Conservation (phyloP, 768 basidiomycete genomes). For the Kockovaella imperatae region DNA sequence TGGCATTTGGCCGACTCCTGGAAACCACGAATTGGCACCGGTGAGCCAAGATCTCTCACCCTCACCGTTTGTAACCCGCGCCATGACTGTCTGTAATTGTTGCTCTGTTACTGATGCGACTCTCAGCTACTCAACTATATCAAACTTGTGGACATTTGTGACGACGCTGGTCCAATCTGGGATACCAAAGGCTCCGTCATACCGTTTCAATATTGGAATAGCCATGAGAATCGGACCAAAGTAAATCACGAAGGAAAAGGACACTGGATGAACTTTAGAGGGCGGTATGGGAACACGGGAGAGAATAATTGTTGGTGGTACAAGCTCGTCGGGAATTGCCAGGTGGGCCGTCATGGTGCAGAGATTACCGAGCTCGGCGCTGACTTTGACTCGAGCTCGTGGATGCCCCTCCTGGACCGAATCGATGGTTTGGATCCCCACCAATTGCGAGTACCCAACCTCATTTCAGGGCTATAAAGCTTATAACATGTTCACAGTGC, state of each 20-base stretch:
- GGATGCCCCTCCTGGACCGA: slow-evolving; percentile 31
- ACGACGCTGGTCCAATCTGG: slow-evolving; percentile 34
- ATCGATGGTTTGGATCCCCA: slow-evolving; percentile 22
- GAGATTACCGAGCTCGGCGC: too few species aligned
- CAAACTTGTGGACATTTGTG: slow-evolving; percentile 31
- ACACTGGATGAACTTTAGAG: slow-evolving; percentile 34
- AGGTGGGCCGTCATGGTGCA: slow-evolving; percentile 14
- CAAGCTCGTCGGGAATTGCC: slow-evolving; percentile 20
- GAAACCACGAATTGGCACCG: slow-evolving; percentile 30
- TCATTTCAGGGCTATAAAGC: too few species aligned
- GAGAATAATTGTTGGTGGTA: slow-evolving; percentile 38
- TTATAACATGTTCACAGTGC: slow-evolving; percentile 14
- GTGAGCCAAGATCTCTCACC: slow-evolving; percentile 9
- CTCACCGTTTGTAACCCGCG: too few species aligned
- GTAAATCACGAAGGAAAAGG: slow-evolving; percentile 9
- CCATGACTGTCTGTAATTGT: too few species aligned
- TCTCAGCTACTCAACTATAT: slow-evolving; percentile 30
- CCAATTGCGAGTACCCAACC: slow-evolving; percentile 27
- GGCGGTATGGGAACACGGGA: slow-evolving; percentile 34
- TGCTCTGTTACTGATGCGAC: too few species aligned
- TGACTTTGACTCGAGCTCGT: slow-evolving; percentile 15
- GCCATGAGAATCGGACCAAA: slow-evolving; percentile 5
- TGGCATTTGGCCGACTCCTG: slow-evolving; percentile 33
- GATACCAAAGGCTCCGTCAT: slow-evolving; percentile 28
- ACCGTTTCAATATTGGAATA: slow-evolving; percentile 28